Evolutionary conservation across 108 stramenopile species (phyloP).

Genomic region (Cyclotella choctawhatcheeana): DNA sequence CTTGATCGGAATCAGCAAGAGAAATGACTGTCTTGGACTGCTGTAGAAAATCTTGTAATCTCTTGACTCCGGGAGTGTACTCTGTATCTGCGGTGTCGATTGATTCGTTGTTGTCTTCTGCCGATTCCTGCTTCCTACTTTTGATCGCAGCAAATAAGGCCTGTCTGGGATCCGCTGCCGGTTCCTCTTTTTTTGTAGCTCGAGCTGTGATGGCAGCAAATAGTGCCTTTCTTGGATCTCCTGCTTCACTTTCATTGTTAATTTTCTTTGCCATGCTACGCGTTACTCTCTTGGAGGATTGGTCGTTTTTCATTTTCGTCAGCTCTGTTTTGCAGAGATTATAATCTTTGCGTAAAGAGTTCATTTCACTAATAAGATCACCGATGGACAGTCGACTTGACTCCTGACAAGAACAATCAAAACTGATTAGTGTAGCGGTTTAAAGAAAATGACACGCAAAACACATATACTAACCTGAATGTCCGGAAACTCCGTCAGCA

Average conservation of each 20-base stretch:
- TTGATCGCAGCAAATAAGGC: slow-evolving; percentile 55
- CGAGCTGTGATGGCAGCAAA: slow-evolving; percentile 55
- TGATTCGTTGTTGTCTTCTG: slow-evolving; percentile 16
- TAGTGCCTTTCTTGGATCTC: slow-evolving; percentile 49
- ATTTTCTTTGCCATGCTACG: slow-evolving; percentile 27
- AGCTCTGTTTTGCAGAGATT: slow-evolving; percentile 75
- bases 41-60: slow-evolving; percentile 65
- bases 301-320: slow-evolving; percentile 61
- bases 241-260: slow-evolving; percentile 17
- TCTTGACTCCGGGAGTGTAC: slow-evolving; percentile 56
- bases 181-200: slow-evolving; percentile 12
- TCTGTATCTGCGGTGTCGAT: slow-evolving; percentile 15
- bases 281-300: slow-evolving; percentile 33
- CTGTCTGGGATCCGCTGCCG: slow-evolving; percentile 36
- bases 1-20: slow-evolving; percentile 51
- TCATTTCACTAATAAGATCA: slow-evolving; percentile 72
- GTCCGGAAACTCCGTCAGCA: slow-evolving; percentile 69
- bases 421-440: no score
- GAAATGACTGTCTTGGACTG: slow-evolving; percentile 54
- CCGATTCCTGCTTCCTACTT: slow-evolving; percentile 13
- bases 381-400: slow-evolving; percentile 69
- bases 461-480: slow-evolving; percentile 61
- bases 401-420: slow-evolving; percentile 17
- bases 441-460: not conserved
- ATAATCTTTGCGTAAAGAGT: slow-evolving; percentile 49